These are phyloP conservation scores for Fagopyrum esculentum DNA, from an alignment of 148 eudicot species.

Conservation along the genomic window DNA sequence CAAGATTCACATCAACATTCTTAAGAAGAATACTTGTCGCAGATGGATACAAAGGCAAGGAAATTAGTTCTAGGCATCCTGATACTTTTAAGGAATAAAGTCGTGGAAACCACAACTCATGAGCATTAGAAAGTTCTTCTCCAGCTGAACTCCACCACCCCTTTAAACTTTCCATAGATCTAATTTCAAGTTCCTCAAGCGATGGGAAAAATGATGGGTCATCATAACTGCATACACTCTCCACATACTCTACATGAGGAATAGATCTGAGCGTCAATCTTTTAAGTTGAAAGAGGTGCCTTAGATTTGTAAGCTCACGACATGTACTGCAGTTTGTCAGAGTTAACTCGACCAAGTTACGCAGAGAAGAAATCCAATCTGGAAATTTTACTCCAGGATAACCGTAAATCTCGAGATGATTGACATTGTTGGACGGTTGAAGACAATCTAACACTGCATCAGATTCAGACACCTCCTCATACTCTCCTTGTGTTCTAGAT, in stretches of 20 bases:
- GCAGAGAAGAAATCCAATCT: background rate
- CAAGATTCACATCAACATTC: background rate
- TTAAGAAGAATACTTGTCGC: background rate
- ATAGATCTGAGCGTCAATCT: background rate
- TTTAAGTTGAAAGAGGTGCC: background rate
- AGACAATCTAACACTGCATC: background rate
- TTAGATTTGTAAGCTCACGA: background rate
- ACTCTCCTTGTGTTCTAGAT: background rate
- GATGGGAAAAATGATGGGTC: too few species aligned
- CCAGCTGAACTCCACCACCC: slow-evolving; percentile 24
- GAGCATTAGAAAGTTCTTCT: background rate
- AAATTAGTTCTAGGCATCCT: slow-evolving; percentile 6
- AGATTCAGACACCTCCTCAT: background rate
- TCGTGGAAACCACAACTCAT: slow-evolving; percentile 11
- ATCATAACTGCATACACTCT: too few species aligned
- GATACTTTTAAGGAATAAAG: background rate
- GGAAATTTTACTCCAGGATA: background rate
- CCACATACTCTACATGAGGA: background rate
- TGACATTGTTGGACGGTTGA: background rate
- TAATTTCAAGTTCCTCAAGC: slow-evolving; percentile 11
- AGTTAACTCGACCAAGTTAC: background rate
- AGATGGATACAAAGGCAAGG: slow-evolving; percentile 13
- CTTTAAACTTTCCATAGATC: background rate
- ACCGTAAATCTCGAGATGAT: background rate
- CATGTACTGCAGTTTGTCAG: background rate